phyloP scores from a whole-genome alignment of 2,329 filamentous ascomycete genomes.

The Xylariaceae sp. region DNA sequence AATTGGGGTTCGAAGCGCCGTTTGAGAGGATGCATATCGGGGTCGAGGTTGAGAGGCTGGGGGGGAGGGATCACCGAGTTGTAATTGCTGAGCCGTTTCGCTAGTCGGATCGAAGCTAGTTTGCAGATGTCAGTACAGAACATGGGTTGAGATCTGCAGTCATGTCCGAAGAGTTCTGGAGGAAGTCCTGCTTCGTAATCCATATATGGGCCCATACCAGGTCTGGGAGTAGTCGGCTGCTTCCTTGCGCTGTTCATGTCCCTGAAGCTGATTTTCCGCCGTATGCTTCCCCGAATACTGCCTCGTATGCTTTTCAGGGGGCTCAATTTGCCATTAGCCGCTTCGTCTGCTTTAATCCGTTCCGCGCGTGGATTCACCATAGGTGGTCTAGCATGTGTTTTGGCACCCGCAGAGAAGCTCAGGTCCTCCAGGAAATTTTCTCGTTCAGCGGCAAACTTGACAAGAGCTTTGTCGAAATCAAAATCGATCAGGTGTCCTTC shows the following conservation, averaged over 20 bases:
- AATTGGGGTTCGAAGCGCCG: slow-evolving; percentile 94
- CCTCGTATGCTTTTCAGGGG: slow-evolving; percentile 57
- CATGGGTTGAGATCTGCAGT: slow-evolving; percentile 23
- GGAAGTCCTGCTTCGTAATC: slow-evolving; percentile 25
- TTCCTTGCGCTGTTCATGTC: slow-evolving; percentile 95
- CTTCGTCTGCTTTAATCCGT: slow-evolving; percentile 74
- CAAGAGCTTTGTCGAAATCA: slow-evolving; percentile 88
- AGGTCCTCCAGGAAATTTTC: slow-evolving; percentile 92
- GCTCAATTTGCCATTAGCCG: slow-evolving; percentile 48
- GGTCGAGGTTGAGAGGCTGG: slow-evolving; percentile 82
- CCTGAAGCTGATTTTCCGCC: slow-evolving; percentile 84
- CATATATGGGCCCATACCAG: slow-evolving; percentile 54
- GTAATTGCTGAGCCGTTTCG: slow-evolving; percentile 90
- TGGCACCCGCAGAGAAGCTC: slow-evolving; percentile 79
- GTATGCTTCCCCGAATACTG: slow-evolving; percentile 75
- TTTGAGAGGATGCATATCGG: slow-evolving; percentile 93
- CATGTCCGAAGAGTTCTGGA: slow-evolving; percentile 22
- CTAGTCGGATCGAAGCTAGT: slow-evolving; percentile 64
- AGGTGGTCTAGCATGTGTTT: slow-evolving; percentile 62
- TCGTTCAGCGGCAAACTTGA: slow-evolving; percentile 93
- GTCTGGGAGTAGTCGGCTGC: slow-evolving; percentile 70
- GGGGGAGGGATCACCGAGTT: slow-evolving; percentile 95
- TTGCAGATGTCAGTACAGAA: slow-evolving; percentile 33
- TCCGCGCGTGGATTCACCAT: slow-evolving; percentile 78
- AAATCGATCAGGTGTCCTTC: slow-evolving; percentile 57